A percentile compares a stretch with the other conserved stretches of the same genome.
These are phyloP conservation scores for Leccinum variicolor DNA, from an alignment of 768 basidiomycete species.

Conservation along the genomic window DNA sequence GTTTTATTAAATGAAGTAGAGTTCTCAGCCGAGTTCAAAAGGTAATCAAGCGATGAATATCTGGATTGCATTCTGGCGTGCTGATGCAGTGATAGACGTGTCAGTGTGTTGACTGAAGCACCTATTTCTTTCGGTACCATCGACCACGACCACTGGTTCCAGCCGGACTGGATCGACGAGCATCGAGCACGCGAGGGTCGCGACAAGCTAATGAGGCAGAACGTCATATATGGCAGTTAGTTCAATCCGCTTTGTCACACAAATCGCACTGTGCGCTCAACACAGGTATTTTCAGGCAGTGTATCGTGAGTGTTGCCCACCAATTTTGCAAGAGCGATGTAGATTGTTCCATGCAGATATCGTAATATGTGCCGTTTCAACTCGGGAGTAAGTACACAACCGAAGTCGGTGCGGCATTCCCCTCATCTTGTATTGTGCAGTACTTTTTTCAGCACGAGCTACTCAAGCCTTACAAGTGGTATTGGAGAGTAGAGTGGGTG, in stretches of 20 bases:
- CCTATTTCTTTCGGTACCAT: constrained; percentile 55
- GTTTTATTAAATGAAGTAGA: constrained; percentile 61
- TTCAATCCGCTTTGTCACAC: constrained; percentile 8
- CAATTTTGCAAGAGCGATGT: not conserved
- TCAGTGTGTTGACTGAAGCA: constrained; percentile 37
- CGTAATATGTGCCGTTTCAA: constrained; percentile 80
- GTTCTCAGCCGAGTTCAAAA: constrained; percentile 54
- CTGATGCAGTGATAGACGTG: constrained; percentile 29
- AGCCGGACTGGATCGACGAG: constrained; percentile 75
- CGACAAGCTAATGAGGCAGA: constrained; percentile 45
- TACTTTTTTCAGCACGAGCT: constrained; percentile 57
- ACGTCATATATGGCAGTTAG: constrained; percentile 50
- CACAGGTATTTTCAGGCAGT: constrained; percentile 32
- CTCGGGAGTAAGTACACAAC: constrained; percentile 49
- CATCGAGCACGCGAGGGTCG: constrained; percentile 51
- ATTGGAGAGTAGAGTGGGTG: constrained; percentile 59
- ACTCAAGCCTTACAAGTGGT: constrained; percentile 52
- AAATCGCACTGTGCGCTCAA: not conserved
- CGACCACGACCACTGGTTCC: constrained; percentile 61
- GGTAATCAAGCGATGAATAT: constrained; percentile 19
- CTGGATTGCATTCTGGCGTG: not conserved
- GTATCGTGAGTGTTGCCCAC: constrained; percentile 35
- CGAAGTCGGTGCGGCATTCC: not conserved
- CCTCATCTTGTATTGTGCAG: constrained; percentile 24
- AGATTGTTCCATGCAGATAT: constrained; percentile 36